Conservation (phyloP, 129 eudicot genomes). For the Helichrysum umbraculigerum region DNA sequence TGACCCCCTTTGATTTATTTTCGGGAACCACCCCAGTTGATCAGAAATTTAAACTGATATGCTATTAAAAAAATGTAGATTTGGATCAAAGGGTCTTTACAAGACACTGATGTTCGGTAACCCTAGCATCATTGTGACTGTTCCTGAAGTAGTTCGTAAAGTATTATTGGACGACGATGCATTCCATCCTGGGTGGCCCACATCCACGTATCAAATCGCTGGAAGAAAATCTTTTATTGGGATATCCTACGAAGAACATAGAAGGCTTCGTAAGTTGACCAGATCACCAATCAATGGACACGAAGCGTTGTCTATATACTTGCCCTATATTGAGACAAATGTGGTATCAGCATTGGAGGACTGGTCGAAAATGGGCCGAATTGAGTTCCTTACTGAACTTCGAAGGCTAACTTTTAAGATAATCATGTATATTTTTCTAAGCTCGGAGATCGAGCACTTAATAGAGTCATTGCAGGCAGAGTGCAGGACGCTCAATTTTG, state of each 20-base stretch:
- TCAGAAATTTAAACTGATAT: no score
- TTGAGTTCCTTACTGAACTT: slow-evolving; percentile 66
- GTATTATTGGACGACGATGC: slow-evolving; percentile 67
- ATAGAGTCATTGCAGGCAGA: slow-evolving; percentile 65
- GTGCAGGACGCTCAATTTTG: slow-evolving; percentile 61
- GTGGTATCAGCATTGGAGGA: slow-evolving; percentile 51
- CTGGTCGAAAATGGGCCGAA: slow-evolving; percentile 68
- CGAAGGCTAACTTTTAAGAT: slow-evolving; percentile 65
- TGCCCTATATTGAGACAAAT: slow-evolving; percentile 54
- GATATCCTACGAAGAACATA: slow-evolving; percentile 73
- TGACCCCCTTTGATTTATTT: no score
- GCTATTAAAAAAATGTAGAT: slow-evolving; percentile 66
- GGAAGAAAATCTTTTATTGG: slow-evolving; percentile 74
- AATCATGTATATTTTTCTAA: slow-evolving; percentile 70
- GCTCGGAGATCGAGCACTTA: slow-evolving; percentile 58
- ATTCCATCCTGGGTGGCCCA: slow-evolving; percentile 94
- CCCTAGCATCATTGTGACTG: slow-evolving; percentile 69
- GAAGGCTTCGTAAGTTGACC: slow-evolving; percentile 71
- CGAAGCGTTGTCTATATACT: slow-evolving; percentile 63
- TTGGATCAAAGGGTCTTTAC: slow-evolving; percentile 66
- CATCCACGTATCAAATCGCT: slow-evolving; percentile 51
- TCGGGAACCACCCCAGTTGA: no score
- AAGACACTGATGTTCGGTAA: slow-evolving; percentile 77
- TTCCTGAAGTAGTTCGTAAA: slow-evolving; percentile 63
- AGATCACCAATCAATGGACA: slow-evolving; percentile 77